phyloP scores from a whole-genome alignment of 371 early-diverging fungal genomes.

The Basidiobolus meristosporus region DNA sequence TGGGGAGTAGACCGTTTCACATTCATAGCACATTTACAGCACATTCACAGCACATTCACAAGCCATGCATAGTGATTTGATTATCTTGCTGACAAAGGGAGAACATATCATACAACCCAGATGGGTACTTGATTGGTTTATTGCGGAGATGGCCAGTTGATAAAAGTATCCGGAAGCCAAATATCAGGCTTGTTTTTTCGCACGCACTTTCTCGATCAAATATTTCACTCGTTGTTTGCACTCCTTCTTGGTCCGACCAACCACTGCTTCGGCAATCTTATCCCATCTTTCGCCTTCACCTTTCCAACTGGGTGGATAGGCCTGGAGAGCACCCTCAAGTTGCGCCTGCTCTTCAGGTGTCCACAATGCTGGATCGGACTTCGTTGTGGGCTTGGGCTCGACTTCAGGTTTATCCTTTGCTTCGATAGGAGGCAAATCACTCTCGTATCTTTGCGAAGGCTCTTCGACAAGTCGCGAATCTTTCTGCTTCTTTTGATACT shows the following conservation, averaged over 20 bases:
- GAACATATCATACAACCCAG: too few relatives aligned
- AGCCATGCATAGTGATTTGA: too few relatives aligned
- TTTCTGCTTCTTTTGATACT: slow-evolving; percentile 9
- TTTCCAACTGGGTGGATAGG: slow-evolving; percentile 25
- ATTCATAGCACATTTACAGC: too few relatives aligned
- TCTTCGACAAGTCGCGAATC: slow-evolving; percentile 8
- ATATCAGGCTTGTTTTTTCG: slow-evolving; percentile 8
- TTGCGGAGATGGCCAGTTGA: too few relatives aligned
- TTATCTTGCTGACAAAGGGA: too few relatives aligned
- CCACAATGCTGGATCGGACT: slow-evolving; percentile 13
- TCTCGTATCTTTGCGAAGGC: slow-evolving; percentile 7
- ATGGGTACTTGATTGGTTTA: too few relatives aligned
- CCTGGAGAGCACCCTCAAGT: slow-evolving; percentile 24
- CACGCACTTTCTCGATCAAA: slow-evolving; percentile 15
- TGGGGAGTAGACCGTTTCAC: too few relatives aligned
- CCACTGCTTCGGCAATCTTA: slow-evolving; percentile 26
- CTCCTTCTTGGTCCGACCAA: slow-evolving; percentile 29
- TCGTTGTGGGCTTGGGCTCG: not conserved
- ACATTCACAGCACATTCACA: too few relatives aligned
- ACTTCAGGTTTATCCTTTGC: slow-evolving; percentile 1
- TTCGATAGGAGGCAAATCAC: not conserved
- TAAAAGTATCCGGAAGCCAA: too few relatives aligned
- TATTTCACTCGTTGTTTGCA: slow-evolving; percentile 30
- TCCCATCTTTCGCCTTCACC: slow-evolving; percentile 39
- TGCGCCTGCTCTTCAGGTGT: slow-evolving; percentile 20